A percentile compares a stretch with the other conserved stretches of the same genome.
Evolutionary conservation across 129 eudicot species (phyloP).

Genomic region (Chrysanthemum seticuspe): DNA sequence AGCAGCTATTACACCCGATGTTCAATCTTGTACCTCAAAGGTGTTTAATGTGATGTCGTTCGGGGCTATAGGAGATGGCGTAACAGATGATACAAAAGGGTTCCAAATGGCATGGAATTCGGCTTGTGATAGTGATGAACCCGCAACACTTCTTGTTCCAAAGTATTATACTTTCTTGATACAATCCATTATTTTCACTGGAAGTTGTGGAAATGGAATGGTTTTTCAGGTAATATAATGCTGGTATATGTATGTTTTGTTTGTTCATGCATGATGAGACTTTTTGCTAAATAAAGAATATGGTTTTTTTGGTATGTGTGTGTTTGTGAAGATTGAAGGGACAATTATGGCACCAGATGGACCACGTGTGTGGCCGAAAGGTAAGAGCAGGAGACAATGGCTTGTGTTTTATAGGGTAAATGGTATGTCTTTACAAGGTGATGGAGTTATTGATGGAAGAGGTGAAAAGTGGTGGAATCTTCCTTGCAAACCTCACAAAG

Average conservation of each 20-base stretch:
- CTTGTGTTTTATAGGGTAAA: constrained; percentile 84
- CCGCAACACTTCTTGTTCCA: constrained; percentile 56
- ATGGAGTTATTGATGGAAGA: constrained; percentile 87
- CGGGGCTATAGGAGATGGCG: constrained; percentile 85
- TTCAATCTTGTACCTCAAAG: not conserved
- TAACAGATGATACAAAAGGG: constrained; percentile 72
- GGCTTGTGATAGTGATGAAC: constrained; percentile 54
- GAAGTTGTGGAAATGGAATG: constrained; percentile 64
- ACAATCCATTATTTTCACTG: constrained; percentile 84
- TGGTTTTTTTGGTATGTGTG: not conserved
- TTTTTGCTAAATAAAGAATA: not conserved
- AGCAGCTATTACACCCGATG: constrained; percentile 11
- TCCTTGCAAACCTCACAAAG: constrained; percentile 97
- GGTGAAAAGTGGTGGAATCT: constrained; percentile 97
- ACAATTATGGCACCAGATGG: constrained; percentile 91
- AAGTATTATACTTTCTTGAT: constrained; percentile 64
- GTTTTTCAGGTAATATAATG: constrained; percentile 61
- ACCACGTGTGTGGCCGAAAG: constrained; percentile 74
- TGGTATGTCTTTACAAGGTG: constrained; percentile 80
- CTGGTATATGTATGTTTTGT: not conserved
- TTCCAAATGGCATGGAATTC: constrained; percentile 91
- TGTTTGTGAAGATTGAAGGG: constrained; percentile 68
- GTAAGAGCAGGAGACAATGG: constrained; percentile 77
- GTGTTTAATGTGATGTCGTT: constrained; percentile 54
- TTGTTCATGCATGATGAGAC: constrained; percentile 2